phyloP scores from a whole-genome alignment of 2,329 filamentous ascomycete genomes.

The Pseudogymnoascus sp. region DNA sequence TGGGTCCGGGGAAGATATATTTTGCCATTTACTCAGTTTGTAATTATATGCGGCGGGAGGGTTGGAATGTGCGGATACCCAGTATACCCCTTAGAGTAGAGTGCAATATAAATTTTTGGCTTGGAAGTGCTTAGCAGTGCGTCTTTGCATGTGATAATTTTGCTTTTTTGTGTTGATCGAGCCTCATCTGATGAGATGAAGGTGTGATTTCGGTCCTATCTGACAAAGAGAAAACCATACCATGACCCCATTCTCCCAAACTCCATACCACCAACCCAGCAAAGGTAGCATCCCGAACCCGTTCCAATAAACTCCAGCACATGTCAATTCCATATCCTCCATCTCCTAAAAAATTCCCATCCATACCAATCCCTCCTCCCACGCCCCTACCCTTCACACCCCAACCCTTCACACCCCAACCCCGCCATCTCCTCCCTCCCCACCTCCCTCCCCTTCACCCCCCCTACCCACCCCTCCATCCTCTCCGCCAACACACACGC shows the following conservation, averaged over 20 bases:
- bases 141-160: conserved; percentile 1
- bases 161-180: neutral
- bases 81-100: conserved; percentile 4
- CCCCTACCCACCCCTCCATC: conserved; percentile 52
- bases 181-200: neutral
- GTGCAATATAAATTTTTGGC: conserved; percentile 1
- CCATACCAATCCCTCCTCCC: neutral
- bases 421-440: conserved; percentile 64
- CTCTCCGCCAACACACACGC: conserved; percentile 69
- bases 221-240: neutral
- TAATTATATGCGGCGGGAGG: neutral
- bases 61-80: conserved; percentile 3
- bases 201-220: neutral
- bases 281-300: neutral
- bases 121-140: neutral
- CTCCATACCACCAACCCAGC: neutral
- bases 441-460: conserved; percentile 47
- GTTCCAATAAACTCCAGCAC: neutral
- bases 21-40: conserved; percentile 7
- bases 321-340: neutral
- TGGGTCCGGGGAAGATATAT: neutral
- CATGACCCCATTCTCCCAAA: neutral
- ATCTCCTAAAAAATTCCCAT: neutral
- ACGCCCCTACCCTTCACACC: conserved; percentile 12
- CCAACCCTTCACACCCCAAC: conserved; percentile 53